Conservation (phyloP, 75 land plant species). For the Gnetum montanum region DNA sequence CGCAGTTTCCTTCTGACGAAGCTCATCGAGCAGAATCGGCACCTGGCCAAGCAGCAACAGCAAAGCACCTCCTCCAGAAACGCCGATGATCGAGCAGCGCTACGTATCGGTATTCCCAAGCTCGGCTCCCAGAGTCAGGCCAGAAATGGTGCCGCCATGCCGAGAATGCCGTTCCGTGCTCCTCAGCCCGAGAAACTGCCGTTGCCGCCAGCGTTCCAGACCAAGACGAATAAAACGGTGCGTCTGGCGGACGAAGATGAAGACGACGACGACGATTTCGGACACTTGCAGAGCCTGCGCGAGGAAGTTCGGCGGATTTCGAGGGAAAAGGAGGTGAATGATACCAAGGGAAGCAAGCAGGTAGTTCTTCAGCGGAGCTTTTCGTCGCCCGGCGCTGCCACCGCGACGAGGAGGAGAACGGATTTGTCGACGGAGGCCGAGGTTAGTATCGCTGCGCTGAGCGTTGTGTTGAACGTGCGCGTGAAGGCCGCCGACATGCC, state of each 20-base stretch:
- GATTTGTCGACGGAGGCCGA: conserved; percentile 5
- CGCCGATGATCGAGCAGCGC: not conserved
- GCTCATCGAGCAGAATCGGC: not conserved
- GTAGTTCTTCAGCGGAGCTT: no score
- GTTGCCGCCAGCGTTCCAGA: not conserved
- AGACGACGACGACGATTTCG: not conserved
- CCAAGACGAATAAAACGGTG: not conserved
- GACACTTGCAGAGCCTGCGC: conserved; percentile 3
- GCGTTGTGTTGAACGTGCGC: conserved; percentile 10
- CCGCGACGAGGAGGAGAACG: not conserved
- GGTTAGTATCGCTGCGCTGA: conserved; percentile 18
- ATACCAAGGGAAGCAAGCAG: no score
- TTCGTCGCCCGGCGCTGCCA: not conserved
- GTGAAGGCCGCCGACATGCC: conserved; percentile 27
- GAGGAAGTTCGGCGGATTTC: not conserved
- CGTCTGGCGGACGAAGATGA: not conserved
- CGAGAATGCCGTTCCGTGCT: not conserved
- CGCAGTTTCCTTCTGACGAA: not conserved
- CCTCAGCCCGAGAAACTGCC: not conserved
- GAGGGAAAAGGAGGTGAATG: not conserved
- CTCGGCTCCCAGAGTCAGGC: not conserved
- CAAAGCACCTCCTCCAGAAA: no score
- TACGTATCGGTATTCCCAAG: not conserved
- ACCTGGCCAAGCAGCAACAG: not conserved
- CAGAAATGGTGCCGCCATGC: not conserved